These are phyloP conservation scores for Rehmannia glutinosa DNA, from an alignment of 257 asterid species.

Conservation along the genomic window DNA sequence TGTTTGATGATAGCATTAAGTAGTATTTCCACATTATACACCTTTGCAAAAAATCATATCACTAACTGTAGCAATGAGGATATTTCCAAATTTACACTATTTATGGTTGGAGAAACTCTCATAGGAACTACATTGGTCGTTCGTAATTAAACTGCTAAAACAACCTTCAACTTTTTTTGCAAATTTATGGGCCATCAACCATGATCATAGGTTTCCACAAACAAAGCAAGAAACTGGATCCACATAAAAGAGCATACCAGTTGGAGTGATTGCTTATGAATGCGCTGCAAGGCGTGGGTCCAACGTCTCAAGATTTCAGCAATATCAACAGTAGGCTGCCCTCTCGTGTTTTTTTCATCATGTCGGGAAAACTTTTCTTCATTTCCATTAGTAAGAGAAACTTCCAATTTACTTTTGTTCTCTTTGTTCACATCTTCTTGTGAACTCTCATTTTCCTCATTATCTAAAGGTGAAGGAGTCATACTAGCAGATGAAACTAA, in stretches of 20 bases:
- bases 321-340: slow-evolving; percentile 91
- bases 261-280: slow-evolving; percentile 91
- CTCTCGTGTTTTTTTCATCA: slow-evolving; percentile 75
- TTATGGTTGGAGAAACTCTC: neutral
- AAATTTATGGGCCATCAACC: neutral
- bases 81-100: too few relatives aligned
- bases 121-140: neutral
- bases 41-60: neutral
- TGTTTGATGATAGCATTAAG: neutral
- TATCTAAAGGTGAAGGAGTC: slow-evolving; percentile 45
- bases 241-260: slow-evolving; percentile 48
- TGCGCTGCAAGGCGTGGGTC: slow-evolving; percentile 99
- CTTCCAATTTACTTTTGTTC: slow-evolving; percentile 29
- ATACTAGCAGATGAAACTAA: slow-evolving; percentile 44
- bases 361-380: slow-evolving; percentile 51
- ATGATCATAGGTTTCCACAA: neutral
- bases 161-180: neutral
- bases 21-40: neutral
- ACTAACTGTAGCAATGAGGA: neutral
- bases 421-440: slow-evolving; percentile 39
- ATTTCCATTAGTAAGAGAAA: slow-evolving; percentile 35
- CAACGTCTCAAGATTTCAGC: slow-evolving; percentile 96
- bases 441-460: slow-evolving; percentile 50
- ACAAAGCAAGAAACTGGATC: slow-evolving; percentile 9
- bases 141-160: neutral